Evolutionary conservation across 1,284 basidiomycete species (phyloP).

Genomic region (Sanghuangporus sanghuang): DNA sequence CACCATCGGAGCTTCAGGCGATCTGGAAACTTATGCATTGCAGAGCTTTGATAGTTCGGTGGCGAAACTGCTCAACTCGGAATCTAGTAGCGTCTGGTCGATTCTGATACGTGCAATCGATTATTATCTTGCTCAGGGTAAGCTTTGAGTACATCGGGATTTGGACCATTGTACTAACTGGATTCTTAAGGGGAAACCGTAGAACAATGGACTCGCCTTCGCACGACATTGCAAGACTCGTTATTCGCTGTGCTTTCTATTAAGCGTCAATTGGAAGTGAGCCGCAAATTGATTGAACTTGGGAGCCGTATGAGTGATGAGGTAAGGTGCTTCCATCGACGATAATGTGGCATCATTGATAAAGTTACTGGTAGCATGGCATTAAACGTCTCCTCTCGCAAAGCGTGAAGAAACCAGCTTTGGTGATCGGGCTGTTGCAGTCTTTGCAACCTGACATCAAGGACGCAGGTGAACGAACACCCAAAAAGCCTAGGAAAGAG

Average conservation of each 20-base stretch:
- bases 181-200: constrained; percentile 5
- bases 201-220: constrained; percentile 35
- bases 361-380: constrained; percentile 28
- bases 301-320: constrained; percentile 39
- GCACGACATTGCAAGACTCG: constrained; percentile 41
- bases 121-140: constrained; percentile 43
- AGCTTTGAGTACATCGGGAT: constrained; percentile 25
- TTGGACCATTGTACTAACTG: constrained; percentile 11
- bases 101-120: constrained; percentile 41
- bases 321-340: constrained; percentile 34
- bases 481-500: constrained; percentile 57
- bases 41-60: constrained; percentile 51
- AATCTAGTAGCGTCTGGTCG: constrained; percentile 41
- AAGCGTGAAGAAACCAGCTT: constrained; percentile 41
- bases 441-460: constrained; percentile 41
- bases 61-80: constrained; percentile 41
- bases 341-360: not conserved
- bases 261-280: constrained; percentile 52
- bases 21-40: constrained; percentile 33
- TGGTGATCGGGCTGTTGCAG: constrained; percentile 59
- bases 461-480: constrained; percentile 41
- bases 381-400: constrained; percentile 45
- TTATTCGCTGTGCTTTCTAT: constrained; percentile 47
- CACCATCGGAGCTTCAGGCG: constrained; percentile 5
- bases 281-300: constrained; percentile 46